Evolutionary conservation across 192 early-diverging fungal genomes (phyloP), one percentile per base, ranked within the genome.

Genomic region (Jimgerdemannia flammicorona): DNA sequence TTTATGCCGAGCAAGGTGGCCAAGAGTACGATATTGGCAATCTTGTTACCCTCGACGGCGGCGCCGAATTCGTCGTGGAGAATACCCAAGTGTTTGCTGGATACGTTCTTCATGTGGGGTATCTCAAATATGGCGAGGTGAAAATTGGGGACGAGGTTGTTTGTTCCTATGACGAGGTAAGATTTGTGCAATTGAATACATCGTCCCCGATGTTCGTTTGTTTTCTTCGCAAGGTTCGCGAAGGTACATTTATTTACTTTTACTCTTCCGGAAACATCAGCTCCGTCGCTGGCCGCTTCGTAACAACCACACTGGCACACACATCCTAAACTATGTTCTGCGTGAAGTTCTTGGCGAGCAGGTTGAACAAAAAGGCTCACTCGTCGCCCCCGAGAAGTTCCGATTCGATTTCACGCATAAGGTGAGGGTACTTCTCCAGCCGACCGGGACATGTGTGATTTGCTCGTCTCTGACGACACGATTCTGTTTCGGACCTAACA

Each of bases 1-100:
- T 99, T 78, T 99, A 99, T 76, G 96, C 98, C 39, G 98, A 98
- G 84, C 91, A 91, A 75, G 98, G 98, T 84, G 98, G 98, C 20
- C 98, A 99, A 82, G 90, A 93, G 78, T 96, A 92, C 81, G 98
- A 99, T 78, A 93, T 92, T 29, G 98, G 98, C 44, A 90, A 88
- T 70, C 82, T 96, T 69, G 88, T 93, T 64, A 90, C 94, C 11
- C 81, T 93, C n/a, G 96, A 97, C 74, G 90, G 91, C 41, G 84
- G 93, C 54, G 84, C 89, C 43, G 96, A 98, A 76, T 97, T 98
- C 75, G 90, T 89, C 3, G 95, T 99, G 14, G 95, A 96, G 80
- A 90, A 96, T 77, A 93, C 93, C 43, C 96, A 98, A 86, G 89
- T 92, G 10, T 99, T 88, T 79, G 96, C 93, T 79, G 97, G 96